A percentile compares a stretch with the other conserved stretches of the same genome.
Evolutionary conservation across 257 asterid species (phyloP).

Genomic region (Solanum paucissectum): DNA sequence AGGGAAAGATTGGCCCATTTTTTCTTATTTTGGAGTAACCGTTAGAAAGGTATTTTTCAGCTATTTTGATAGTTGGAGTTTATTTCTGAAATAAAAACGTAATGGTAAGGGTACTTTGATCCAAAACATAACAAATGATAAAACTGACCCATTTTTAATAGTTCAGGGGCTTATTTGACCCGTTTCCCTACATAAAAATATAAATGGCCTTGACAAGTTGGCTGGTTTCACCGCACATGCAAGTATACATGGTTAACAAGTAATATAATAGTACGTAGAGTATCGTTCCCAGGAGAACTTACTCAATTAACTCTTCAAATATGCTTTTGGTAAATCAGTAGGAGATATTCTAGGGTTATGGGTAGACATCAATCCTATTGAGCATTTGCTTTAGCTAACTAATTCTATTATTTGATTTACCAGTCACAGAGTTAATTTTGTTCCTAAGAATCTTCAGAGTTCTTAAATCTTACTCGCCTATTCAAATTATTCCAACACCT

Average conservation of each 20-base stretch:
- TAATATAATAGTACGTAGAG: neutral
- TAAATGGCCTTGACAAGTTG: neutral
- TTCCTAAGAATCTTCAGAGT: neutral
- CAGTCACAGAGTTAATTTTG: neutral
- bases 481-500: neutral
- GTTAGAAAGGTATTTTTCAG: neutral
- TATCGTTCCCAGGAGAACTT: neutral
- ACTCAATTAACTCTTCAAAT: neutral
- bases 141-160: neutral
- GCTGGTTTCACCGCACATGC: neutral
- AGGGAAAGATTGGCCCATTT: neutral
- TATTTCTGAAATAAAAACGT: neutral
- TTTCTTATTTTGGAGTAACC: neutral
- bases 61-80: neutral
- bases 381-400: neutral
- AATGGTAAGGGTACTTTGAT: neutral
- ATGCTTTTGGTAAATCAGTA: neutral
- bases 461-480: neutral
- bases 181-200: neutral
- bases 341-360: neutral
- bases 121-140: neutral
- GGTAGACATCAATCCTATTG: neutral
- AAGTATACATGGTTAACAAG: neutral
- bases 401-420: neutral
- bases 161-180: neutral